Base-by-base conservation (phyloP, 1,284 basidiomycete genomes). In the Apiotrichum sp. region DNA sequence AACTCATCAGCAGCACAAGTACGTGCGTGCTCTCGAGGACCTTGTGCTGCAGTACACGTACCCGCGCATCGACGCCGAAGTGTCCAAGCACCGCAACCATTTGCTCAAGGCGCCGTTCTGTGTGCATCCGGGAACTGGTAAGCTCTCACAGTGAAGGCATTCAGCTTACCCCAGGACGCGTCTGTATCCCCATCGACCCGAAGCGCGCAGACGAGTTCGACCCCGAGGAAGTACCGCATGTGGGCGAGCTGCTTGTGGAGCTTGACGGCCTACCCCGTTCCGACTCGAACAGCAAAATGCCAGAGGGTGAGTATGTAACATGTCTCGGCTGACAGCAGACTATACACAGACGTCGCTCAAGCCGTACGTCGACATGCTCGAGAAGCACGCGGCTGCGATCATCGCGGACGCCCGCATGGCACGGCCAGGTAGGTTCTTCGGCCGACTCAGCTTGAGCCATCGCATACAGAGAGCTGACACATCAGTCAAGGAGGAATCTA, bases 51-150 rank as follows among this genome's bases (percentile, higher is more conserved):
- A 93, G 70, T 98, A 97, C 75, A 95, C 90, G 0, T 98, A 98
- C 73, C 95, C 96, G 2, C 86, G 95, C 14, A 84, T 99, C 59
- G 95, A 99, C 74, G 87, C 90, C 6, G 95, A 98, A 74, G 95
- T 99, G 13, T 93, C 93, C 2, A 96, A 98, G 70, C 91, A 95
- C 69, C 83, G 93, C 56, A 98, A 98, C 78, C 96, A 99, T 78
- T 82, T 99, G 79, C 84, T 99, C 60, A 99, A 99, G 76, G 87
- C 91, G 32, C 96, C 96, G 0, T 98, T 99, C 76, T 96, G 93
- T 70, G 81, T 98, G 0, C 95, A 99, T 75, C 95, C 96, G 0
- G 91, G 91, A 60, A 98, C 96, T 1, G 79, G 79, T 75, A 14
- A 41, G 40, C 22, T 22, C 34, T 29, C 10, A 41, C 40, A 38